Evolutionary conservation across 495 filamentous ascomycete genomes (phyloP), one percentile per base, ranked within the genome.

Genomic region (Neurospora tetraspora): DNA sequence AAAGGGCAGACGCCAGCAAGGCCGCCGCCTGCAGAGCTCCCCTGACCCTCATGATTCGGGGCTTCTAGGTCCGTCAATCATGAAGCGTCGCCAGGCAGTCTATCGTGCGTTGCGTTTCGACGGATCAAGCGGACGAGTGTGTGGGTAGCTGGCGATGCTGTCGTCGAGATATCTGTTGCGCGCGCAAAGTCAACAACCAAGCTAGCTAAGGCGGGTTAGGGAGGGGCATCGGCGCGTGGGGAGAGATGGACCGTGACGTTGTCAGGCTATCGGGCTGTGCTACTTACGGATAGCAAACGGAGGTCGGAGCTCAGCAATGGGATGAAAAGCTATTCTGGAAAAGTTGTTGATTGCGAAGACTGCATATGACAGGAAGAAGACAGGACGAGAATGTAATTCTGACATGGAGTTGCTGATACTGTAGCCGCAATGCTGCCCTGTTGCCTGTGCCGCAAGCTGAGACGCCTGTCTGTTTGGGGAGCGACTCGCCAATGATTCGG

Each of bases 1-100:
- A 83, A 53, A 84, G 76, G 74, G 78, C 74, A 45, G 80, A 79
- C 78, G 83, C 79, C 75, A 82, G 76, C 77, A 82, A 80, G 78
- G 80, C 79, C 68, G 79, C 77, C 42, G 78, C 80, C 77, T 80
- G 79, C 75, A 82, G 78, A 82, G 80, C 80, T 83, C 81, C 78
- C 81, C 79, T 75, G 70, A 77, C 79, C 80, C 81, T 84, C 84
- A 86, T 86, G 79, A 78, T 84, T 78, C 65, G 70, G 40, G 69
- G 59, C 36, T 74, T 16, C 68, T 68, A 31, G 43, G 38, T 61
- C 71, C 71, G 69, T 70, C 69, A 53, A 34, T 76, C 80, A 82
- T 82, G 42, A 78, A 82, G 74, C 68, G 69, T 6, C 42, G 27
- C 42, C 43, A 71, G 47, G 73, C 39, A 45, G 27, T n/a, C 14